These are phyloP conservation scores for Ogataea dorogensis DNA, from an alignment of 805 yeast genomes.

Conservation along the genomic window DNA sequence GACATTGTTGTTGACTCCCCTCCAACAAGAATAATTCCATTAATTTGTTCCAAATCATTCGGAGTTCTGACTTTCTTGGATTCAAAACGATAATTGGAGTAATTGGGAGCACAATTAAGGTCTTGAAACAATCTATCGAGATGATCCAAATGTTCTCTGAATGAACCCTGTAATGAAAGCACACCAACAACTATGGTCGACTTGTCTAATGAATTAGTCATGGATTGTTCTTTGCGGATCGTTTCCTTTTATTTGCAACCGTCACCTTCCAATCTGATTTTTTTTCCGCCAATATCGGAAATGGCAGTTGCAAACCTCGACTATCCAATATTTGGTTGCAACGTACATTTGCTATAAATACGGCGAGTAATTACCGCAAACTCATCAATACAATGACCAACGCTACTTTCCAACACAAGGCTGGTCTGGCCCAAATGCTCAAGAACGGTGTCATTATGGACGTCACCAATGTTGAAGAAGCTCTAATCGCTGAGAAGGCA, in stretches of 20 bases:
- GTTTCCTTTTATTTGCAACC: constrained; percentile 1
- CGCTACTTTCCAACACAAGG: constrained; percentile 51
- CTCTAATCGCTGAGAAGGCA: constrained; percentile 73
- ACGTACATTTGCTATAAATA: constrained; percentile 4
- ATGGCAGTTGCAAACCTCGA: background rate
- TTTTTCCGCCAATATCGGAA: background rate
- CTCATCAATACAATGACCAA: constrained; percentile 4
- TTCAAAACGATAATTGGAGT: constrained; percentile 31
- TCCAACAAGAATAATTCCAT: constrained; percentile 65
- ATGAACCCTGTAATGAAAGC: constrained; percentile 78
- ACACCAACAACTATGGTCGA: constrained; percentile 52
- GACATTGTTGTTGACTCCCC: constrained; percentile 74
- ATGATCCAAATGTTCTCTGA: constrained; percentile 60
- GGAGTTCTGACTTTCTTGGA: constrained; percentile 51
- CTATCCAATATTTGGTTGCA: background rate
- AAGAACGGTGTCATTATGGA: constrained; percentile 77
- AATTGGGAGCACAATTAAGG: constrained; percentile 30
- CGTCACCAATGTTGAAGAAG: constrained; percentile 79
- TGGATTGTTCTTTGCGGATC: background rate
- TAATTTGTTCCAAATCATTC: constrained; percentile 48
- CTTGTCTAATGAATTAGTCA: background rate
- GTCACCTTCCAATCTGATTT: constrained; percentile 1
- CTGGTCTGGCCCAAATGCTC: constrained; percentile 84
- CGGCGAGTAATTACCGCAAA: background rate
- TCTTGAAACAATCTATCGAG: constrained; percentile 37